These are phyloP conservation scores for Ogataea siamensis DNA, from an alignment of 805 yeast species.

Conservation along the genomic window DNA sequence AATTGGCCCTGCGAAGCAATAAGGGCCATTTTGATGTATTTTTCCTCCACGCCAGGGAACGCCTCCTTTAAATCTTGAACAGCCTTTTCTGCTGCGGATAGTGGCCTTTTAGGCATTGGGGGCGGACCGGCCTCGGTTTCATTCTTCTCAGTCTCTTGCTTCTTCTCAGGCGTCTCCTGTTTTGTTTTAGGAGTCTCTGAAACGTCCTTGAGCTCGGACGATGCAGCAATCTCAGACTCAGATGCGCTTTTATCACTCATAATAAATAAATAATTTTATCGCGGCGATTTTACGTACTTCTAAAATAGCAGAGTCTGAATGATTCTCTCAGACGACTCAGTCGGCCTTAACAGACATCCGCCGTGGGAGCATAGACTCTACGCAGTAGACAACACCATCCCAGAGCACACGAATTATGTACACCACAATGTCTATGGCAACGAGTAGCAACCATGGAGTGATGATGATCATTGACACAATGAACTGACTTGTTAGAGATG, in stretches of 20 bases:
- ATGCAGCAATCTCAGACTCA: neutral
- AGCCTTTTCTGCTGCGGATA: conserved; percentile 54
- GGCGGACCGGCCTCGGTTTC: conserved; percentile 35
- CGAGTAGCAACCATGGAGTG: conserved; percentile 26
- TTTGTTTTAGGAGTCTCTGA: neutral
- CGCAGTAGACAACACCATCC: conserved; percentile 8
- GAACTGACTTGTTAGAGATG: conserved; percentile 11
- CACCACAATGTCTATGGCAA: conserved; percentile 25
- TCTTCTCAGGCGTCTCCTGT: neutral
- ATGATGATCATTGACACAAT: conserved; percentile 24
- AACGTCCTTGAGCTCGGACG: neutral
- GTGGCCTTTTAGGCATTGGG: conserved; percentile 57
- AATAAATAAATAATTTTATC: conserved; percentile 5
- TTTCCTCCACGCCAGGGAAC: conserved; percentile 74
- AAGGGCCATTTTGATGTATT: conserved; percentile 69
- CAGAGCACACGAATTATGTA: conserved; percentile 21
- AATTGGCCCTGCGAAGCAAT: conserved; percentile 81
- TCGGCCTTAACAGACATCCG: neutral
- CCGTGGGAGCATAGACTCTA: neutral
- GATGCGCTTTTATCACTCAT: conserved; percentile 29
- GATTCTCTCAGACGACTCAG: conserved; percentile 3
- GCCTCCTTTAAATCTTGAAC: conserved; percentile 72
- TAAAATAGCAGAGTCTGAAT: no score
- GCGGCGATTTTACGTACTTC: conserved; percentile 6
- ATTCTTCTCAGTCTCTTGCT: neutral